These are phyloP conservation scores for Rhizopogon sp. DNA, from an alignment of 768 basidiomycete species.

Conservation along the genomic window DNA sequence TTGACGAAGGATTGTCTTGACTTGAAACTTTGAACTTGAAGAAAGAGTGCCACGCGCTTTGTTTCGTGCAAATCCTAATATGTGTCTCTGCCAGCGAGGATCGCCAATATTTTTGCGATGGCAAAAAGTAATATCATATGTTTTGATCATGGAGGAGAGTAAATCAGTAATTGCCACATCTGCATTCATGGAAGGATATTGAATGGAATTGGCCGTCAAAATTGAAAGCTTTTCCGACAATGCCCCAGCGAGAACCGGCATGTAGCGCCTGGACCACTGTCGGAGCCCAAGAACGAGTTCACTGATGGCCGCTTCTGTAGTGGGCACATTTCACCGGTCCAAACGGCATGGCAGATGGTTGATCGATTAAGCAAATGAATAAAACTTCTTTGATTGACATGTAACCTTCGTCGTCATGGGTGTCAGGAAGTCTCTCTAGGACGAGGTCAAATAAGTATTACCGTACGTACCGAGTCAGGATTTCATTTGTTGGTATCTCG, in stretches of 20 bases:
- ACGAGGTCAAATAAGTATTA: not conserved
- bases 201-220: not conserved
- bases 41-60: too few species aligned
- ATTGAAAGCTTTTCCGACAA: not conserved
- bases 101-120: too few species aligned
- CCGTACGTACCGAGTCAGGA: too few species aligned
- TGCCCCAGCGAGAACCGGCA: not conserved
- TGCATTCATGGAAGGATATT: not conserved
- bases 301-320: not conserved
- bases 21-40: too few species aligned
- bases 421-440: not conserved
- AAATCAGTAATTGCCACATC: not conserved
- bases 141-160: not conserved
- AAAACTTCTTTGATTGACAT: not conserved
- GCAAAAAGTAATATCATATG: too few species aligned
- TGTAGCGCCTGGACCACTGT: too few species aligned
- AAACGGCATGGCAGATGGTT: not conserved
- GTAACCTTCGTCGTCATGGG: not conserved
- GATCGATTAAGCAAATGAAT: not conserved
- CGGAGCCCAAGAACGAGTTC: not conserved
- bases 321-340: not conserved
- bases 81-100: too few species aligned
- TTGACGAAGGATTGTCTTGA: too few species aligned
- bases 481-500: too few species aligned
- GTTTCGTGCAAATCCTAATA: too few species aligned